Percentiles rank a stretch among this genome's conserved stretches.
Evolutionary conservation across 2,329 filamentous ascomycete species (phyloP).

Genomic region (Sclerotinia minor): DNA sequence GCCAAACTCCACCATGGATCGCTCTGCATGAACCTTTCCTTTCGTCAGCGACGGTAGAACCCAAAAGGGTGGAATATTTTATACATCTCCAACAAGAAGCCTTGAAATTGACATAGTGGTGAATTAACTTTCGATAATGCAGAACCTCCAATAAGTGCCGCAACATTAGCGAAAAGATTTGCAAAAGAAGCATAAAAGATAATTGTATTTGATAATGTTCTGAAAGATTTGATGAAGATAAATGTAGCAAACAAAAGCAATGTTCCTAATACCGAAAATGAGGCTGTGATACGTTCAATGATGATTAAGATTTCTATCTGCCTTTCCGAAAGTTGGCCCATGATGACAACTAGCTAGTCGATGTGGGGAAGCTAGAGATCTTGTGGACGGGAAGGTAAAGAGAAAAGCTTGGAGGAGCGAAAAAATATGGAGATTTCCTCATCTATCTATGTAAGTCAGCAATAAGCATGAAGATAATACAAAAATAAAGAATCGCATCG

Average conservation of each 20-base stretch:
- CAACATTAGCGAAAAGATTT: conserved; percentile 59
- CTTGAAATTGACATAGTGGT: conserved; percentile 66
- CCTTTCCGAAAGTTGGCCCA: conserved; percentile 25
- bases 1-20: conserved; percentile 58
- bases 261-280: conserved; percentile 69
- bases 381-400: neutral
- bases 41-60: conserved; percentile 53
- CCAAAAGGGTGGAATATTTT: conserved; percentile 48
- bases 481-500: neutral
- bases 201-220: conserved; percentile 74
- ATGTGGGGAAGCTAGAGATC: conserved; percentile 15
- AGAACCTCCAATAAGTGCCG: conserved; percentile 55
- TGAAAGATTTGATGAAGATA: conserved; percentile 64
- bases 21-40: conserved; percentile 53
- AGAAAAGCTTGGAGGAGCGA: neutral
- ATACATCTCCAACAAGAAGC: conserved; percentile 76
- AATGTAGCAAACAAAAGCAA: conserved; percentile 73
- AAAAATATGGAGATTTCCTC: conserved; percentile 9
- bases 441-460: conserved; percentile 20
- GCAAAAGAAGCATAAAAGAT: conserved; percentile 62
- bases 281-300: conserved; percentile 68
- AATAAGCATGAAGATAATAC: neutral
- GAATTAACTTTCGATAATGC: conserved; percentile 39
- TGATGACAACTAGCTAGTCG: conserved; percentile 16
- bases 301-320: conserved; percentile 58